Conservation (phyloP, 2,329 filamentous ascomycete genomes). For the Fusarium marasasianum region DNA sequence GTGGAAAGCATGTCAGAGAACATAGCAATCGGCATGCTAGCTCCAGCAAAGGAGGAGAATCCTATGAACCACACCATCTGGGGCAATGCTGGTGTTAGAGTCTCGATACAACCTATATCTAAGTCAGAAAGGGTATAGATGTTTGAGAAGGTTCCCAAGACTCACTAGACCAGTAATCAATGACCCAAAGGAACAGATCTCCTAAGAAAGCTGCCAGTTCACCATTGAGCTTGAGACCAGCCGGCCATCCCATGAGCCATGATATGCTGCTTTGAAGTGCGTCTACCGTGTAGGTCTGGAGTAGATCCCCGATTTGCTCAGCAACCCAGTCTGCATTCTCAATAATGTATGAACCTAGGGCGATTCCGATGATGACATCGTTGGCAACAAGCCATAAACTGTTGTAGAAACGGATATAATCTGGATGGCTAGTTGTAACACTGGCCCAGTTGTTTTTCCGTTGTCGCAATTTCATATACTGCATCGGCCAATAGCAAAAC, state of each 20-base stretch:
- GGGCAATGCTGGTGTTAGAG: slow-evolving; percentile 82
- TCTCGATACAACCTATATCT: slow-evolving; percentile 74
- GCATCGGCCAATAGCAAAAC: slow-evolving; percentile 98
- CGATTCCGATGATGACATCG: slow-evolving; percentile 98
- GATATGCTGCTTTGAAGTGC: slow-evolving; percentile 88
- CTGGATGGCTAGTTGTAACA: slow-evolving; percentile 92
- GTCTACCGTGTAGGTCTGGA: slow-evolving; percentile 86
- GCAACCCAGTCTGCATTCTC: slow-evolving; percentile 91
- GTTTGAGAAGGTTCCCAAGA: slow-evolving; percentile 15
- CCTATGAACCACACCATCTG: slow-evolving; percentile 91
- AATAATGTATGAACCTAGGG: slow-evolving; percentile 94
- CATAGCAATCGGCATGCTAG: slow-evolving; percentile 95
- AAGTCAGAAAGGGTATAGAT: slow-evolving; percentile 18
- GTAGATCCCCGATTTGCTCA: slow-evolving; percentile 76
- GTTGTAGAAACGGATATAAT: slow-evolving; percentile 99
- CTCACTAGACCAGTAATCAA: slow-evolving; percentile 94
- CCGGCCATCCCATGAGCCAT: slow-evolving; percentile 97
- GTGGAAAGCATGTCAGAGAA: slow-evolving; percentile 94
- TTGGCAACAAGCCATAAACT: slow-evolving; percentile 98
- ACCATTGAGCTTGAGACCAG: slow-evolving; percentile 92
- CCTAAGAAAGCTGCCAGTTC: slow-evolving; percentile 94
- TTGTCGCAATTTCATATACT: slow-evolving; percentile 90
- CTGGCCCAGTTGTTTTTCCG: slow-evolving; percentile 94
- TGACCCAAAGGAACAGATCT: slow-evolving; percentile 97
- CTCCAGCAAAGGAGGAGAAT: slow-evolving; percentile 92